phyloP scores from a whole-genome alignment of 768 basidiomycete genomes.

The Tricholoma furcatifolium region DNA sequence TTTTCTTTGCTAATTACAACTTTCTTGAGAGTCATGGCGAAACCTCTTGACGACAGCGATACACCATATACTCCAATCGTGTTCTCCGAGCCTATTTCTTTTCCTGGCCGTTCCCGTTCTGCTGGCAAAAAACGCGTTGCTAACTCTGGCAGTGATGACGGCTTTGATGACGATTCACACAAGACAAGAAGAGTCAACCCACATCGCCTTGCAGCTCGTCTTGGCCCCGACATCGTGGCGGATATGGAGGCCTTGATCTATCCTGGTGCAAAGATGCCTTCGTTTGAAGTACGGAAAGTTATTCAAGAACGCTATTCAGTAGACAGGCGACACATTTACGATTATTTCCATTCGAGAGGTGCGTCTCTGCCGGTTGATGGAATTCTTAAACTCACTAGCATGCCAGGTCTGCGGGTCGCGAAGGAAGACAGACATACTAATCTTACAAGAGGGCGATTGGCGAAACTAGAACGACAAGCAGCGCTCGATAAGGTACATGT shows the following conservation, averaged over 20 bases:
- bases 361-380: slow-evolving; percentile 13
- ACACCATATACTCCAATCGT: slow-evolving; percentile 13
- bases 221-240: slow-evolving; percentile 63
- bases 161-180: slow-evolving; percentile 29
- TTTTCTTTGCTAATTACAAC: background rate
- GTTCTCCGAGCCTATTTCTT: slow-evolving; percentile 6
- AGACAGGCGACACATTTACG: slow-evolving; percentile 74
- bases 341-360: slow-evolving; percentile 72
- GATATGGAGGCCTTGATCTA: slow-evolving; percentile 72
- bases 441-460: slow-evolving; percentile 40
- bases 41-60: slow-evolving; percentile 22
- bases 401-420: slow-evolving; percentile 58
- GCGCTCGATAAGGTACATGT: slow-evolving; percentile 6
- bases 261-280: slow-evolving; percentile 77
- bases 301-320: slow-evolving; percentile 70
- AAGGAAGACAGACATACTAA: slow-evolving; percentile 65
- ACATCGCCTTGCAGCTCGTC: slow-evolving; percentile 62
- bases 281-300: slow-evolving; percentile 65
- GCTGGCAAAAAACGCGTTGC: slow-evolving; percentile 10
- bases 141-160: slow-evolving; percentile 5
- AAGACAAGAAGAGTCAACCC: slow-evolving; percentile 63
- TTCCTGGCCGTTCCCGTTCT: background rate
- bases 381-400: slow-evolving; percentile 17
- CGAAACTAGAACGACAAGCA: slow-evolving; percentile 22
- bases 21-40: slow-evolving; percentile 28